Evolutionary conservation across 768 basidiomycete species (phyloP).

Genomic region (Hericium rajendrae): DNA sequence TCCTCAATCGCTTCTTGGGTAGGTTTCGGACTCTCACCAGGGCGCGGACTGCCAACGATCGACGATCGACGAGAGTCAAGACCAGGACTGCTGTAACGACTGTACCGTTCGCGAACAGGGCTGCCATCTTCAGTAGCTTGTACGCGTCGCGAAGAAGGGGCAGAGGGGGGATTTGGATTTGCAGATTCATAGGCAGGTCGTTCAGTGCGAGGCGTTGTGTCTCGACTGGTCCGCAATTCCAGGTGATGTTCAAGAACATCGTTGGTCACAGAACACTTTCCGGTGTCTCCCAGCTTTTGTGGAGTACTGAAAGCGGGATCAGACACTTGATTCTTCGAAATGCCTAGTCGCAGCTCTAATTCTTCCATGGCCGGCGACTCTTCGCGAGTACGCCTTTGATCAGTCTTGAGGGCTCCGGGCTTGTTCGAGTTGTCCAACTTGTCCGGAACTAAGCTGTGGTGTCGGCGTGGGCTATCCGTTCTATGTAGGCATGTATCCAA

Average conservation of each 20-base stretch:
- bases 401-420: conserved; percentile 36
- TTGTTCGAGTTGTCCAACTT: conserved; percentile 27
- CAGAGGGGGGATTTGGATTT: too few relatives aligned
- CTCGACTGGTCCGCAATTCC: too few relatives aligned
- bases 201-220: too few relatives aligned
- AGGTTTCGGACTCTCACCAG: conserved; percentile 17
- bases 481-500: conserved; percentile 65
- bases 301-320: too few relatives aligned
- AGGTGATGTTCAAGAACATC: too few relatives aligned
- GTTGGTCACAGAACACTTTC: too few relatives aligned
- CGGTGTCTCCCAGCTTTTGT: too few relatives aligned
- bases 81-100: neutral
- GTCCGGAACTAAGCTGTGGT: conserved; percentile 18
- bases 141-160: too few relatives aligned
- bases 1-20: conserved; percentile 48
- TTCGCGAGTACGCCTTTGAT: conserved; percentile 15
- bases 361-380: conserved; percentile 26
- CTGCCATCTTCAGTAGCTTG: neutral
- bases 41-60: neutral
- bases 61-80: neutral
- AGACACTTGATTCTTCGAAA: too few relatives aligned
- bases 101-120: neutral
- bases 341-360: conserved; percentile 12
- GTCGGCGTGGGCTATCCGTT: conserved; percentile 29
- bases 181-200: too few relatives aligned